These are phyloP conservation scores for Kodamaea hsintzibuensis DNA, from an alignment of 805 yeast species.

Conservation along the genomic window DNA sequence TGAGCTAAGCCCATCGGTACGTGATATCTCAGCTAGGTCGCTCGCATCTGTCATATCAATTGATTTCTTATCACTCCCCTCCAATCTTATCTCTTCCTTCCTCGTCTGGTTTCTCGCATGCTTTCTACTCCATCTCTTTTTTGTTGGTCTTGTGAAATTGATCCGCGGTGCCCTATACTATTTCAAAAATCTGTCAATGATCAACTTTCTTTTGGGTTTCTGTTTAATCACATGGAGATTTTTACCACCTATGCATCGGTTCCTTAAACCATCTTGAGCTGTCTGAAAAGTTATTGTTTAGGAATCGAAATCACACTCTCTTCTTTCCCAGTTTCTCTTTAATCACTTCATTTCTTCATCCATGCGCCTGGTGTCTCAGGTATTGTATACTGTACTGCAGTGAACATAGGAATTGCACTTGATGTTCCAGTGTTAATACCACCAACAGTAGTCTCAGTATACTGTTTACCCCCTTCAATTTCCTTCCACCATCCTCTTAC, in stretches of 20 bases:
- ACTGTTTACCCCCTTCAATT: conserved; percentile 14
- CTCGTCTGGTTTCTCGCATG: neutral
- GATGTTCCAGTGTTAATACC: neutral
- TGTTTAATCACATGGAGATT: neutral
- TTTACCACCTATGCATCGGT: neutral
- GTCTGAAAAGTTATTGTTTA: too few species aligned
- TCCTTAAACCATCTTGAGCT: neutral
- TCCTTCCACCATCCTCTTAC: conserved; percentile 16
- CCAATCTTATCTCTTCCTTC: neutral
- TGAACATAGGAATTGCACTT: neutral
- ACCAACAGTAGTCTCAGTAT: neutral
- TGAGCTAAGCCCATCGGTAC: neutral
- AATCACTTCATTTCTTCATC: neutral
- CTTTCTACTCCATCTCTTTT: neutral
- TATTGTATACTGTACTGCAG: neutral
- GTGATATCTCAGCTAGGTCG: neutral
- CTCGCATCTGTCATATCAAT: too few species aligned
- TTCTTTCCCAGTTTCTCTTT: too few species aligned
- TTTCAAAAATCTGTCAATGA: neutral
- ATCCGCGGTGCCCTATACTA: neutral
- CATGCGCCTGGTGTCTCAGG: neutral
- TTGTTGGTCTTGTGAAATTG: neutral
- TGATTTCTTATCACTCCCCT: neutral
- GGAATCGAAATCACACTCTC: too few species aligned
- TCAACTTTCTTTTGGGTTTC: neutral